Conservation (phyloP, 176 grass and related monocot species). For the Bolboschoenus planiculmis region DNA sequence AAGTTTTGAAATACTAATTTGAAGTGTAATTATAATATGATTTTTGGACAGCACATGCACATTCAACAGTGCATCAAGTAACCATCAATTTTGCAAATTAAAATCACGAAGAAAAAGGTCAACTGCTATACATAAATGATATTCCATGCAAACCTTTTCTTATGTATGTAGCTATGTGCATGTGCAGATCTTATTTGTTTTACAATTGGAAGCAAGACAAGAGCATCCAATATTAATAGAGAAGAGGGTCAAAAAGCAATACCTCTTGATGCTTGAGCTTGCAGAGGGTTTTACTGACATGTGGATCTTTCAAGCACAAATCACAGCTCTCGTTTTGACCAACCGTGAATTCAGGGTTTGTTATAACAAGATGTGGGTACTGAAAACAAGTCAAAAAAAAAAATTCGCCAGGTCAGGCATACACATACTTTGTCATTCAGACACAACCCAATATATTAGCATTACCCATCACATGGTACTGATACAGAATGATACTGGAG, state of each 20-base stretch:
- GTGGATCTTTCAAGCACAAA: slow-evolving; percentile 70
- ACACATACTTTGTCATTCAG: slow-evolving; percentile 11
- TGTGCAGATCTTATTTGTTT: slow-evolving; percentile 12
- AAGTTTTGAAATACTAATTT: background rate
- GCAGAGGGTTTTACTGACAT: slow-evolving; percentile 83
- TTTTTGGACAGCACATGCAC: background rate
- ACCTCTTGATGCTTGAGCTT: slow-evolving; percentile 64
- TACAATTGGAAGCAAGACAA: slow-evolving; percentile 16
- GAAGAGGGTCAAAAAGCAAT: slow-evolving; percentile 21
- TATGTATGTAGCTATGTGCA: background rate
- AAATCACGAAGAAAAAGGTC: background rate
- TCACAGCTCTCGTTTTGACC: slow-evolving; percentile 63
- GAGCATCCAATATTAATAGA: background rate
- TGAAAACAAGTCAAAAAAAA: slow-evolving; percentile 33
- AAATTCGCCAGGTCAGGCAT: background rate
- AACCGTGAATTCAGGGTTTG: slow-evolving; percentile 51
- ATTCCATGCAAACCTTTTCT: background rate
- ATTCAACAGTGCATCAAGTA: background rate
- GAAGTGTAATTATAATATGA: background rate
- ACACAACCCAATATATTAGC: background rate
- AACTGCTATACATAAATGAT: background rate
- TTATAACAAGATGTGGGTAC: slow-evolving; percentile 77
- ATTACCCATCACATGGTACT: background rate
- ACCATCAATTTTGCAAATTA: background rate
- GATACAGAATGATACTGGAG: background rate